Percentiles rank a stretch among this genome's conserved stretches.
phyloP scores from a whole-genome alignment of 164 flowering plant species.

The Annona cherimola region DNA sequence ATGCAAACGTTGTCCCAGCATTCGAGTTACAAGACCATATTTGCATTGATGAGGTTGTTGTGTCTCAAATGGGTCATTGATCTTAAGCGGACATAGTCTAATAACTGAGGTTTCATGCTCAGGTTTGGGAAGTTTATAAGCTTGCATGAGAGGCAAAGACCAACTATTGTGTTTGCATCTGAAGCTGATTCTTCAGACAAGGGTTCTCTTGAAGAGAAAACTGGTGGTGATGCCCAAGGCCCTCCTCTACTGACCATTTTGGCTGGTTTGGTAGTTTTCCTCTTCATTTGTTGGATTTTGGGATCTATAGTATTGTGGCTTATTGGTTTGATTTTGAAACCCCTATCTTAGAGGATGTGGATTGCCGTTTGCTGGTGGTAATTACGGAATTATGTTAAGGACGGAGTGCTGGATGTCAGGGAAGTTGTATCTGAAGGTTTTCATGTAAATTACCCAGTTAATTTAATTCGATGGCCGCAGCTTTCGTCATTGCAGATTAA shows the following conservation, averaged over 20 bases:
- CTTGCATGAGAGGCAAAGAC: slow-evolving; percentile 4
- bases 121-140: slow-evolving; percentile 7
- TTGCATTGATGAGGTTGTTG: neutral
- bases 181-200: slow-evolving; percentile 5
- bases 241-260: slow-evolving; percentile 26
- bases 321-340: slow-evolving; percentile 14
- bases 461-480: too few relatives aligned
- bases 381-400: too few relatives aligned
- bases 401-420: too few relatives aligned
- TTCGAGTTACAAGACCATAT: neutral
- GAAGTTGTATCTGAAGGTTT: too few relatives aligned
- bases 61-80: neutral
- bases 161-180: slow-evolving; percentile 2
- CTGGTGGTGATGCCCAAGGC: slow-evolving; percentile 11
- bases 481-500: too few relatives aligned
- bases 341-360: neutral
- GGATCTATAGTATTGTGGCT: slow-evolving; percentile 19
- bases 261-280: slow-evolving; percentile 21
- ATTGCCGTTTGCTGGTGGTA: too few relatives aligned
- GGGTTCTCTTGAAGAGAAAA: slow-evolving; percentile 5
- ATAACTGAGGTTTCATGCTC: slow-evolving; percentile 1
- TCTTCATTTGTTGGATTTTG: slow-evolving; percentile 14
- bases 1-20: neutral
- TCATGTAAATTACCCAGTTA: too few relatives aligned
- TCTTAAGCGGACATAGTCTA: neutral